Evolutionary conservation across 148 eudicot genomes (phyloP), one percentile per base, ranked within the genome.

Genomic region (Oxyria digyna): DNA sequence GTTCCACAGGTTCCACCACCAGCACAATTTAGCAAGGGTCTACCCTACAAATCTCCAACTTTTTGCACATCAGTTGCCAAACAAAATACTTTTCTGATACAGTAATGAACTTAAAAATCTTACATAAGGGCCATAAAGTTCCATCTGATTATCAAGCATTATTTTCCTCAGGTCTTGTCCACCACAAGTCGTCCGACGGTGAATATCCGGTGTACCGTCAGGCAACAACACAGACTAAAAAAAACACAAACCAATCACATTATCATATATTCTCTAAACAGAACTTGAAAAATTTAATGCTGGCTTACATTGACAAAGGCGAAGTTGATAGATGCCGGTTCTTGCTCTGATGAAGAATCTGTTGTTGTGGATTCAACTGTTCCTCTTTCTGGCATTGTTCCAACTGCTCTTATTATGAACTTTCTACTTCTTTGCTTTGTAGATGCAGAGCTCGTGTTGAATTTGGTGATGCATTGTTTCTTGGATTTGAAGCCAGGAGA

Each of bases 61-160:
- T 66, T 38, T 66, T 38, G 14, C 26, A 38, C 26, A 38, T 59
- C 38, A 29, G 13, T 52, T 23, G 14, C 8, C 31, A 26, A 55
- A 6, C 62, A 55, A 24, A 35, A 35, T 2, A 35, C 3, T 35
- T 31, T 69, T 17, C 42, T 1, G n/a, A 13, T 37, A 17, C 52
- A 40, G 20, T 18, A 37, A 35, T 66, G 21, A 37, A 54, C 62
- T n/a, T 7, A 38, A n/a, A 64, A 20, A 65, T n/a, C 89, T 85
- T 82, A 91, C 97, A 79, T 87, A 89, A 69, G 97, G 97, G 74
- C 97, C 96, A 81, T 91, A 91, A 37, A 91, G 80, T 54, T 91
- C 97, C 57, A 91, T 75, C 35, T 87, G 62, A 42, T 85, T 45
- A 79, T 87, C 87, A 76, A 91, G 59, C 97, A 91, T 91, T 67